Evolutionary conservation across 352 stramenopile genomes (phyloP).

Genomic region (Globisporangium cylindrosporum): DNA sequence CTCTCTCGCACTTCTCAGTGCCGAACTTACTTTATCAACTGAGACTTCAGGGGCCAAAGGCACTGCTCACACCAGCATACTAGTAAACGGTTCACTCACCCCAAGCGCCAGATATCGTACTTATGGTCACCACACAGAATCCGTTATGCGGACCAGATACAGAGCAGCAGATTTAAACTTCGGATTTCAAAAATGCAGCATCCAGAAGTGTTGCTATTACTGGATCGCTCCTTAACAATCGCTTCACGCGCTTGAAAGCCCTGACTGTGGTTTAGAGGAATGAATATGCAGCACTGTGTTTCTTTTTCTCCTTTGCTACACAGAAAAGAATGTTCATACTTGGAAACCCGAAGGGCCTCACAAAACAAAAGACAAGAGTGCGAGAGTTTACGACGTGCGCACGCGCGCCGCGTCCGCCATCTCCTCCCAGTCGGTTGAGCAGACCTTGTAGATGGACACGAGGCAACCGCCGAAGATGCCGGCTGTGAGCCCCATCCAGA

Average conservation of each 20-base stretch:
- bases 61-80: too few relatives aligned
- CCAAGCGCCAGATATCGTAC: too few relatives aligned
- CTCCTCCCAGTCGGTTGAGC: constrained; percentile 47
- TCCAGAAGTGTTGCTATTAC: too few relatives aligned
- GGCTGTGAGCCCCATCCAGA: constrained; percentile 64
- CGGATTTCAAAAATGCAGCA: too few relatives aligned
- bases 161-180: too few relatives aligned
- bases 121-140: too few relatives aligned
- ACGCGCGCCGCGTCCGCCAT: constrained; percentile 56
- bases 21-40: too few relatives aligned
- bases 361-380: not conserved
- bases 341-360: not conserved
- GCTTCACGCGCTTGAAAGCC: not conserved
- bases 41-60: too few relatives aligned
- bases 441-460: constrained; percentile 64
- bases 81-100: too few relatives aligned
- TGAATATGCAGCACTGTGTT: not conserved
- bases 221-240: not conserved
- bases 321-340: not conserved
- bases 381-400: constrained; percentile 34
- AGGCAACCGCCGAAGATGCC: constrained; percentile 56
- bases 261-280: not conserved
- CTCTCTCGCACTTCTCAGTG: too few relatives aligned
- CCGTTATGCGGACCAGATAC: too few relatives aligned
- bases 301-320: not conserved